Evolutionary conservation across 805 yeast genomes (phyloP).

Genomic region (Jamesozyma jinghongensis): DNA sequence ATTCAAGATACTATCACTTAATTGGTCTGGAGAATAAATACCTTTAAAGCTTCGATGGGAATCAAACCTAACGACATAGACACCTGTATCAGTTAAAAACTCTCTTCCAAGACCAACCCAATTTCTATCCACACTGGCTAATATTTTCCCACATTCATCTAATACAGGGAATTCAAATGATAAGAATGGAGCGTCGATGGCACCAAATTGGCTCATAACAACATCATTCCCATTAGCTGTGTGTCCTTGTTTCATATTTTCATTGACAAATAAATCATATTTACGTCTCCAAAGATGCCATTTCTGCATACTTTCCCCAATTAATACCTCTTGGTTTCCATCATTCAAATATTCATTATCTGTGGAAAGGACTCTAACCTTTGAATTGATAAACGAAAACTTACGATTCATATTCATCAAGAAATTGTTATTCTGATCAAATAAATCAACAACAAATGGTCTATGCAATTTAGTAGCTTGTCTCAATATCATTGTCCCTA

Average conservation of each 20-base stretch:
- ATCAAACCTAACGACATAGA: conserved; percentile 79
- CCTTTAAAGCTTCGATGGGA: conserved; percentile 53
- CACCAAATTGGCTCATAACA: conserved; percentile 56
- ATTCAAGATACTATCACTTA: conserved; percentile 39
- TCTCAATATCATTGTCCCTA: conserved; percentile 61
- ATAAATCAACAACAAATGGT: conserved; percentile 70
- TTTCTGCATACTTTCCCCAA: conserved; percentile 85
- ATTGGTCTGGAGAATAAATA: conserved; percentile 36
- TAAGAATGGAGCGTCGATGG: conserved; percentile 76
- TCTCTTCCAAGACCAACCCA: conserved; percentile 96
- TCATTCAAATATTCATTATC: conserved; percentile 6
- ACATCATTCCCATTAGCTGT: conserved; percentile 29
- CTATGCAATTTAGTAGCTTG: conserved; percentile 80
- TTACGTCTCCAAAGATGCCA: conserved; percentile 94
- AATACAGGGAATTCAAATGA: conserved; percentile 77
- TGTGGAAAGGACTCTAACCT: conserved; percentile 41
- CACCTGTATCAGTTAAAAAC: conserved; percentile 89
- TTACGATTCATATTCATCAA: conserved; percentile 67
- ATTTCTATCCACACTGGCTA: conserved; percentile 79
- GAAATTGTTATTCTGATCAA: conserved; percentile 52
- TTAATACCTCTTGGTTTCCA: conserved; percentile 31
- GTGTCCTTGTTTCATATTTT: conserved; percentile 28
- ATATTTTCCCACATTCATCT: conserved; percentile 47
- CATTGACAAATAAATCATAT: conserved; percentile 56
- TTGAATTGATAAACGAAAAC: conserved; percentile 82